A percentile compares a stretch with the other conserved stretches of the same genome.
phyloP scores from a whole-genome alignment of 2,329 filamentous ascomycete species.

The Ophiostoma tasmaniense region DNA sequence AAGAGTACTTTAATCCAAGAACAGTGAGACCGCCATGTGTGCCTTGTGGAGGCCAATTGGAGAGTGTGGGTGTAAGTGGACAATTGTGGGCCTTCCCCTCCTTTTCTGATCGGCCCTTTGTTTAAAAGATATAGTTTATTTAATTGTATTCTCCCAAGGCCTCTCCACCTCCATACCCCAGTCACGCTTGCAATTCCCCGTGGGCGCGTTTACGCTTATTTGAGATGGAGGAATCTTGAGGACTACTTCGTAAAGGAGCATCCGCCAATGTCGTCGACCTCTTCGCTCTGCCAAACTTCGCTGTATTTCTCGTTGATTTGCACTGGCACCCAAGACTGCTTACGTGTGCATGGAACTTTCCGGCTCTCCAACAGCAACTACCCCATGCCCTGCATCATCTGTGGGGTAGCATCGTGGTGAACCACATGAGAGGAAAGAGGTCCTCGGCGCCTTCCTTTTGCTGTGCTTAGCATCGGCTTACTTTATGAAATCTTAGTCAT shows the following conservation, averaged over 20 bases:
- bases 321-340: background rate
- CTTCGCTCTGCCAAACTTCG: background rate
- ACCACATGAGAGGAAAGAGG: background rate
- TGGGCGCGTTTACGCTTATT: background rate
- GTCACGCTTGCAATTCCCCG: background rate
- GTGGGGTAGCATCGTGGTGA: background rate
- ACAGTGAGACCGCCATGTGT: background rate
- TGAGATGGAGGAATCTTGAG: too few relatives aligned
- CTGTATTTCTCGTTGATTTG: background rate
- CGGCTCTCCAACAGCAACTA: background rate
- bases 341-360: background rate
- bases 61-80: conserved; percentile 11
- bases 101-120: conserved; percentile 15
- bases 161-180: background rate
- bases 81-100: background rate
- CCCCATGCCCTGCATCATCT: background rate
- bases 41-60: background rate
- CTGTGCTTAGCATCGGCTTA: background rate
- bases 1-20: too few relatives aligned
- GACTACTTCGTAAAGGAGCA: too few relatives aligned
- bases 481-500: background rate
- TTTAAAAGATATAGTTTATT: background rate
- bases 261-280: too few relatives aligned
- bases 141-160: background rate
- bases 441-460: background rate